A percentile compares a stretch with the other conserved stretches of the same genome.
phyloP scores from a whole-genome alignment of 495 filamentous ascomycete species.

The Penicillium pulvis region DNA sequence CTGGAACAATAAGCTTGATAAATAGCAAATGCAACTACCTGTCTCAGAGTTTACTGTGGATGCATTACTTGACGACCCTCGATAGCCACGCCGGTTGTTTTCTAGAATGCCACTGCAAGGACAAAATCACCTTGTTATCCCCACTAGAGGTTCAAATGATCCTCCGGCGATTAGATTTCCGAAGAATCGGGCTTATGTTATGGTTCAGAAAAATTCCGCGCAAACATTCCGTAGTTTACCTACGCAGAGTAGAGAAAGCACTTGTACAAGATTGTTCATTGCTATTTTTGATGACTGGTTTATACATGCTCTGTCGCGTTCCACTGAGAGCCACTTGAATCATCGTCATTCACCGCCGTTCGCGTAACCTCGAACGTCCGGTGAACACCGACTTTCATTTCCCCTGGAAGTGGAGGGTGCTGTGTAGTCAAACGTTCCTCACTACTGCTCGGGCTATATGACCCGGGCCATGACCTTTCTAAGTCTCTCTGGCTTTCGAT shows the following conservation, averaged over 20 bases:
- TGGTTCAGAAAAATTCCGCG: no score
- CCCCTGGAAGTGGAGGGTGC: conserved; percentile 11
- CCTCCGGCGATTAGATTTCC: no score
- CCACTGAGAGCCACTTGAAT: conserved; percentile 12
- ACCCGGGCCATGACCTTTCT: conserved; percentile 20
- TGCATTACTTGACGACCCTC: background rate
- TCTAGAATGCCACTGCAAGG: no score
- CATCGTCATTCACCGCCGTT: conserved; percentile 20
- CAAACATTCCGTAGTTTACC: no score
- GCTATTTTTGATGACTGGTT: background rate
- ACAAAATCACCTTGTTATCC: no score
- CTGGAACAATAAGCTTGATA: background rate
- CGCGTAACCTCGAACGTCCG: conserved; percentile 41
- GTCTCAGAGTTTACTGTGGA: background rate
- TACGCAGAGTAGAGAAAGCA: no score
- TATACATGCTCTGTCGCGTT: conserved; percentile 33
- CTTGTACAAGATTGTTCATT: no score
- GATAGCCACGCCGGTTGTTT: no score
- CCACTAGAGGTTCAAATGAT: no score
- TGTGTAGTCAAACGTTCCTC: conserved; percentile 37
- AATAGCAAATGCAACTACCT: background rate
- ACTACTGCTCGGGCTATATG: conserved; percentile 31
- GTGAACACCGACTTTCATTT: conserved; percentile 38
- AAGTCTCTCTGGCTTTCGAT: conserved; percentile 33
- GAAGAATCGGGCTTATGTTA: no score